Base-by-base conservation (phyloP, 371 early-diverging fungal species). In the Mitosporidium daphniae region DNA sequence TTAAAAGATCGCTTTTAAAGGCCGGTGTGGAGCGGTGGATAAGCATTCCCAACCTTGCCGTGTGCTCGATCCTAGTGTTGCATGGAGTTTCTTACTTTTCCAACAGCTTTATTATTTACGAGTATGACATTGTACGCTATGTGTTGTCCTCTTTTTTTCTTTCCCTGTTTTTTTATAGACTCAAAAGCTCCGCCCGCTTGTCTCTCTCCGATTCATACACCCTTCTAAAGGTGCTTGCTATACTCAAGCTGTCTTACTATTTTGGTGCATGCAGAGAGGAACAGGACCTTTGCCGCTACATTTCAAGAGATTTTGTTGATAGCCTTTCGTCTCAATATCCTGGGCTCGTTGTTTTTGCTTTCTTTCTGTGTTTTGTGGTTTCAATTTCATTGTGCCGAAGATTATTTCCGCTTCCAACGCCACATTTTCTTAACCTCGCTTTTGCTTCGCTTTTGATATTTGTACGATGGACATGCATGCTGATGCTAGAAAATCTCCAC, bases 201-300 rank as follows among this genome's bases (percentile, higher is more conserved):
- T 39, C 37, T 17, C 39, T 47, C 1, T 23, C 47, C 2, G 4
- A 40, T 5, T 33, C 38, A 11, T 47, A 53, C 1, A 3, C 51
- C n/a, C 29, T 41, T 0, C 34, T 60, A n/a, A 30, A 51, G 9
- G 34, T 59, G 8, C 37, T 61, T 22, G 53, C 55, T 4, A 55
- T 69, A 4, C 8, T 63, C 3, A 37, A n/a, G n/a, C n/a, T n/a
- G n/a, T n/a, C 52, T 1, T 40, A 51, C 1, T 26, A 40, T 13
- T 59, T 61, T 0, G 71, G 66, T 1, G 58, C 69, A 14, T 78
- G 80, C 28, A 65, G 80, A 9, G 72, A 68, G 31, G 80, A 78
- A 27, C 70, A 71, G 36, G 45, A 57, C 2, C 61, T 61, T 0
- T 37, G 52, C 25, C 77, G 78, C 36, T 28, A 20, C 9, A 8